Conservation (phyloP, 768 basidiomycete species). For the Serpula lacrymans region DNA sequence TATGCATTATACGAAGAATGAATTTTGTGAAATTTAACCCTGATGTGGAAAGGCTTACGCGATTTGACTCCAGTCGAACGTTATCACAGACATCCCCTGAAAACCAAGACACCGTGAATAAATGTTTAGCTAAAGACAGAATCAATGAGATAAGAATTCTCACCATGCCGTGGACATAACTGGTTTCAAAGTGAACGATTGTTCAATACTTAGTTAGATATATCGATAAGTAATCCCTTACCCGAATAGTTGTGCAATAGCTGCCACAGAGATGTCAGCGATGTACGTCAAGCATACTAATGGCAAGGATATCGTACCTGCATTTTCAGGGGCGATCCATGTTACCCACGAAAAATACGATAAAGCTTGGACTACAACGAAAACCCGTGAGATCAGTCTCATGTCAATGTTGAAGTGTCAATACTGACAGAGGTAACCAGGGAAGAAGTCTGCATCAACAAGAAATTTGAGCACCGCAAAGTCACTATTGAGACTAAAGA, state of each 20-base stretch:
- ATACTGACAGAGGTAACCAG: constrained; percentile 40
- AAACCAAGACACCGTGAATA: background rate
- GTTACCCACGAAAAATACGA: constrained; percentile 60
- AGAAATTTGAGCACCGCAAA: constrained; percentile 8
- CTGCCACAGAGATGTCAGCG: constrained; percentile 22
- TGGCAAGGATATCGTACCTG: constrained; percentile 34
- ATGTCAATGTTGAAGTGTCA: background rate
- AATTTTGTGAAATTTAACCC: too few relatives aligned
- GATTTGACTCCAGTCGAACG: constrained; percentile 81
- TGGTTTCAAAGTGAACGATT: constrained; percentile 5
- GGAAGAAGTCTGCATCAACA: constrained; percentile 34
- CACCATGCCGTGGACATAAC: constrained; percentile 45
- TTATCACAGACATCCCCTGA: constrained; percentile 65
- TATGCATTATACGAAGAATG: too few relatives aligned
- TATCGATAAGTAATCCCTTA: constrained; percentile 16
- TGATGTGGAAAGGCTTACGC: constrained; percentile 30
- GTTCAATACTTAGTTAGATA: background rate
- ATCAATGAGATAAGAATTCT: constrained; percentile 4
- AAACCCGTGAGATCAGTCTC: constrained; percentile 13
- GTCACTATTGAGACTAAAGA: too few relatives aligned
- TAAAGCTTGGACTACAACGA: constrained; percentile 40
- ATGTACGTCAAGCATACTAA: constrained; percentile 16
- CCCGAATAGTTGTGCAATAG: constrained; percentile 46
- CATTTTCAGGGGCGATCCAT: constrained; percentile 48
- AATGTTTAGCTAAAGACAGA: background rate